Evolutionary conservation across 768 basidiomycete species (phyloP).

Genomic region (Tylopilus rubrobrunneus): DNA sequence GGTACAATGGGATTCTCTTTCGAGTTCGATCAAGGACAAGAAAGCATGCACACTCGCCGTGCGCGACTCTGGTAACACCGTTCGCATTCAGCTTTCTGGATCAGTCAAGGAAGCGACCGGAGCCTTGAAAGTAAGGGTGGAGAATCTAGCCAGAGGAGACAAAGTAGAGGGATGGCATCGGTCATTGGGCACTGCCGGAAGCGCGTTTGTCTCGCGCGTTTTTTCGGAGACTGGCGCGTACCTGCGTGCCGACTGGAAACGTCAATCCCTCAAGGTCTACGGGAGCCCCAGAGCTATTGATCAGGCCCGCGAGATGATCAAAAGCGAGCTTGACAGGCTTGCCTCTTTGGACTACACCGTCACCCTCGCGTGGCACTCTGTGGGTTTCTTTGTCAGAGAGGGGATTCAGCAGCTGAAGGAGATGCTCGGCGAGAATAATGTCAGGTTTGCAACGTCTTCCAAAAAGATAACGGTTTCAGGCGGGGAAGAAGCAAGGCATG

Average conservation of each 20-base stretch:
- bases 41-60: slow-evolving; percentile 35
- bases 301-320: slow-evolving; percentile 42
- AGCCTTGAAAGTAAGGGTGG: slow-evolving; percentile 56
- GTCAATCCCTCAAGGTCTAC: slow-evolving; percentile 42
- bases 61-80: slow-evolving; percentile 19
- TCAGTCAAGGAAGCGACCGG: slow-evolving; percentile 52
- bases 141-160: slow-evolving; percentile 49
- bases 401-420: slow-evolving; percentile 51
- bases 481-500: slow-evolving; percentile 51
- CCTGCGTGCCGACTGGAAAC: slow-evolving; percentile 45
- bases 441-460: slow-evolving; percentile 40
- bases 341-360: slow-evolving; percentile 41
- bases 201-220: slow-evolving; percentile 35
- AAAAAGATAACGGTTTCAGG: slow-evolving; percentile 50
- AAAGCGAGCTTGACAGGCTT: slow-evolving; percentile 45
- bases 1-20: slow-evolving; percentile 45
- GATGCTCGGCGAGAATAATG: slow-evolving; percentile 51
- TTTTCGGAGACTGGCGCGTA: slow-evolving; percentile 37
- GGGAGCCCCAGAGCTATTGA: slow-evolving; percentile 39
- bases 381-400: slow-evolving; percentile 49
- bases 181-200: slow-evolving; percentile 30
- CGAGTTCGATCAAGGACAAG: slow-evolving; percentile 33
- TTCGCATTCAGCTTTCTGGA: slow-evolving; percentile 46
- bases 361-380: slow-evolving; percentile 34
- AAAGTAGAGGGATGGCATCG: slow-evolving; percentile 51